Base-by-base conservation (phyloP, 768 basidiomycete genomes). In the Naematelia aurantialba region DNA sequence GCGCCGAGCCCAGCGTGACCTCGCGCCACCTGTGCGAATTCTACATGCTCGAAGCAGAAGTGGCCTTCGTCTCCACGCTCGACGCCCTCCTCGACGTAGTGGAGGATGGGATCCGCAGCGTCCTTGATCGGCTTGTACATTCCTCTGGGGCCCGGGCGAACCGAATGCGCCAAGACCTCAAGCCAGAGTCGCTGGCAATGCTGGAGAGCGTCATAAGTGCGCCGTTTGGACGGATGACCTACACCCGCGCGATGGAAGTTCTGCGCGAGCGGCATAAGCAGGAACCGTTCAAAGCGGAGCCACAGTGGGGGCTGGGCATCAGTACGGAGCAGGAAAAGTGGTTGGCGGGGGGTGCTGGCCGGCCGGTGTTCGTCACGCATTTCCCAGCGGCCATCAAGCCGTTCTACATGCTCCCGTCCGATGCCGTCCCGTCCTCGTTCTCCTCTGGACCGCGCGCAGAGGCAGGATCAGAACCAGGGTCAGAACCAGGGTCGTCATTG, bases 21-120 rank as follows among this genome's bases (percentile, higher is more conserved):
- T 84, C 84, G 29, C 82, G 94, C n/a, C 96, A 99, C 73, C 83
- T 99, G 12, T 85, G 90, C 52, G 96, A 99, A 76, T 99, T 99
- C 77, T 97, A 91, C 89, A 99, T 99, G 96, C 84, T 97, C 55
- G 96, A 99, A 78, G 93, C 89, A 0, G 96, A 99, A 73, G 87
- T 90, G 83, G 85, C 85, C 0, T 88, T 85, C 70, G 63, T 73
- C 1, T 78, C 80, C 31, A 72, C 58, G 5, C 73, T 87, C 3
- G 78, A 79, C 2, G 80, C 81, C 44, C 75, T 88, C 17, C 83
- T 85, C 74, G 67, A 75, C 45, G 78, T 86, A 22, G 82, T 84
- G 2, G 87, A 89, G 72, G 80, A 76, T 19, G 80, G 78, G 54
- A 80, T 83, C 62, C 84, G 79, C 79, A 65, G 73, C 24, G 78